These are phyloP conservation scores for Pachyrhizus erosus DNA, from an alignment of 306 rosid species.

Conservation along the genomic window DNA sequence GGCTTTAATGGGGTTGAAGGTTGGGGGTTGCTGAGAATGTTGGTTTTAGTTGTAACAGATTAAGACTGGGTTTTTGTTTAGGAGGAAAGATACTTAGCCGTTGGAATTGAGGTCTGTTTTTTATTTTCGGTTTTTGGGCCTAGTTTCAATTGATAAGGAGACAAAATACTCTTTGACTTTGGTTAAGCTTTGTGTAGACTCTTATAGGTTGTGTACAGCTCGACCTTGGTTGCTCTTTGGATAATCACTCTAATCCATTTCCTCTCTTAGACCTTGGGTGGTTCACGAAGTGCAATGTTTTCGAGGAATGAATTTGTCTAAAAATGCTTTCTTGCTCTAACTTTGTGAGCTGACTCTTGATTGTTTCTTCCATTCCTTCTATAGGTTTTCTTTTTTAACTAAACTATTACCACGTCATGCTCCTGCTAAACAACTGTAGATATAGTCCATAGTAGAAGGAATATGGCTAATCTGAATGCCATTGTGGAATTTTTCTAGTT, in stretches of 20 bases:
- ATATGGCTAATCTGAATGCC: constrained; percentile 19
- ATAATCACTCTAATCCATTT: constrained; percentile 13
- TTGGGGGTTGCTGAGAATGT: constrained; percentile 6
- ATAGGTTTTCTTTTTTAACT: constrained; percentile 22
- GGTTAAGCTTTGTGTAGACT: constrained; percentile 28
- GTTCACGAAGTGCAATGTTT: constrained; percentile 22
- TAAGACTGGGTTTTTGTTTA: constrained; percentile 14
- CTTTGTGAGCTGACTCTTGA: neutral
- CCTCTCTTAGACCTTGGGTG: constrained; percentile 11
- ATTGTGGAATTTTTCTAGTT: neutral
- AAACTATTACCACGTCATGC: neutral
- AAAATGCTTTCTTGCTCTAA: constrained; percentile 14
- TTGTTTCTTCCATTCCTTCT: constrained; percentile 30
- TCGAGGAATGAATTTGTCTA: constrained; percentile 17
- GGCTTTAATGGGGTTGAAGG: constrained; percentile 27
- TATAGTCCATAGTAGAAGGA: constrained; percentile 17
- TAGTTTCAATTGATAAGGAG: constrained; percentile 18
- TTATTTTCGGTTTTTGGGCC: constrained; percentile 44
- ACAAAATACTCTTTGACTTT: constrained; percentile 44
- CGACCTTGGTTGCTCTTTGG: constrained; percentile 32
- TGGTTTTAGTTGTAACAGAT: constrained; percentile 29
- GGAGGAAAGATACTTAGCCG: constrained; percentile 1
- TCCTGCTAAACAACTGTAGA: constrained; percentile 19
- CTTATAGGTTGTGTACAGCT: constrained; percentile 33
- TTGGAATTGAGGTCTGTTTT: constrained; percentile 27